These are phyloP conservation scores for Solidago caesia DNA, from an alignment of 129 eudicot species.

Conservation along the genomic window DNA sequence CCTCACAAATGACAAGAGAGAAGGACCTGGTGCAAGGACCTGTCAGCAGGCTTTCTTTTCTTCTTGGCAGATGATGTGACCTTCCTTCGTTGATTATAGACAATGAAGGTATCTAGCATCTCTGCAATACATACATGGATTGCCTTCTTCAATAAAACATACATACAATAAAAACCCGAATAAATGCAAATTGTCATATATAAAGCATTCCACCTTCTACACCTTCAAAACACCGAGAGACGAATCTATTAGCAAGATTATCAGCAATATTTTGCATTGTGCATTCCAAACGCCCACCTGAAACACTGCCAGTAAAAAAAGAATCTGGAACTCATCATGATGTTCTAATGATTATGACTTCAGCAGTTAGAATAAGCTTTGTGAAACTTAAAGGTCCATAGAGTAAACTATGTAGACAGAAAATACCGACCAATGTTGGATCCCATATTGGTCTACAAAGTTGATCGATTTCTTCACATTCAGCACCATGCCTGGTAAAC, in stretches of 20 bases:
- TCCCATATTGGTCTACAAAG: conserved; percentile 69
- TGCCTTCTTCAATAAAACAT: conserved; percentile 17
- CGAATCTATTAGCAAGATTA: conserved; percentile 57
- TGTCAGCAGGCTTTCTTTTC: conserved; percentile 67
- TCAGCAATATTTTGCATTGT: conserved; percentile 99
- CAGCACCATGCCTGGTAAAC: conserved; percentile 95
- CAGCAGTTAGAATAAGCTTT: background rate
- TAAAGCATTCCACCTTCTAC: conserved; percentile 53
- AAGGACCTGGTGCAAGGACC: conserved; percentile 87
- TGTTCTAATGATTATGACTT: no score
- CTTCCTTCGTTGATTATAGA: conserved; percentile 83
- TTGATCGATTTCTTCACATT: conserved; percentile 75
- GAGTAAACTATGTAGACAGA: conserved; percentile 23
- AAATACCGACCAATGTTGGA: conserved; percentile 53
- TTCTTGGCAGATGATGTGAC: conserved; percentile 99
- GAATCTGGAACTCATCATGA: background rate
- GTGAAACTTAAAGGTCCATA: conserved; percentile 16
- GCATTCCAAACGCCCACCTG: conserved; percentile 97
- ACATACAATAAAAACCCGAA: background rate
- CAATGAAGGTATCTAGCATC: conserved; percentile 81
- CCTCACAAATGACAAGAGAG: conserved; percentile 10
- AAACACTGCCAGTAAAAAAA: conserved; percentile 47
- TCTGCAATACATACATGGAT: conserved; percentile 46
- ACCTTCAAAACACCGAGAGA: conserved; percentile 64
- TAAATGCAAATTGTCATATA: background rate